These are phyloP conservation scores for Gossypium turneri DNA, from an alignment of 345 rosid genomes.

Conservation along the genomic window DNA sequence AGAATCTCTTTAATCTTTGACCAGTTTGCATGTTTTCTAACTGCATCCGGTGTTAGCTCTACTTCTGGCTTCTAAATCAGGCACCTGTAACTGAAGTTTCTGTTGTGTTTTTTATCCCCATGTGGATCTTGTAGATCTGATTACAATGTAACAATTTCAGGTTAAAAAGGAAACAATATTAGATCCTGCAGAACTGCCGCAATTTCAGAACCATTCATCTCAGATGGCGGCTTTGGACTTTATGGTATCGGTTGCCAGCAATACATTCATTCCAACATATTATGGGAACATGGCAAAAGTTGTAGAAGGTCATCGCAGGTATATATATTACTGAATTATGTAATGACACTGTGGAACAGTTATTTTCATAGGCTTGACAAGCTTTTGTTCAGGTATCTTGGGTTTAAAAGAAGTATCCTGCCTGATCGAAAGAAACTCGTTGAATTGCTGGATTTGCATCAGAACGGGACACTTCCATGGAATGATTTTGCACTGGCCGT, in stretches of 20 bases:
- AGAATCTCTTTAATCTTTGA: conserved; percentile 2
- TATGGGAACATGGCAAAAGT: conserved; percentile 98
- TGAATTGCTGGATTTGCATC: conserved; percentile 63
- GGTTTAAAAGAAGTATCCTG: conserved; percentile 65
- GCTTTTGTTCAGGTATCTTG: conserved; percentile 56
- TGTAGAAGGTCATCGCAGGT: conserved; percentile 70
- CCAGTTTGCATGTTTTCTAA: conserved; percentile 1
- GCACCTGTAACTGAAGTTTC: neutral
- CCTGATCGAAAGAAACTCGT: conserved; percentile 69
- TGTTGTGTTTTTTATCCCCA: neutral
- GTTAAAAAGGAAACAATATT: conserved; percentile 83
- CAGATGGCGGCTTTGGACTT: conserved; percentile 99
- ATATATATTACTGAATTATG: neutral
- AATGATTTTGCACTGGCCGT: conserved; percentile 56
- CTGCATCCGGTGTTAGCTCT: neutral
- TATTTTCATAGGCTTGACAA: conserved; percentile 5
- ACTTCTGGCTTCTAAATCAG: neutral
- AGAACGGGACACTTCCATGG: conserved; percentile 72
- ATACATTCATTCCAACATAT: conserved; percentile 87
- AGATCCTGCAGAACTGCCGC: conserved; percentile 69
- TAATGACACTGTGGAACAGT: neutral
- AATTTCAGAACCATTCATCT: conserved; percentile 91
- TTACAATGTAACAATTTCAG: conserved; percentile 37
- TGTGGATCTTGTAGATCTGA: conserved; percentile 16
- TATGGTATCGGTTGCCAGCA: conserved; percentile 88